These are phyloP conservation scores for Aspergillus spinulosporus DNA, from an alignment of 2,329 filamentous ascomycete genomes.

Conservation along the genomic window DNA sequence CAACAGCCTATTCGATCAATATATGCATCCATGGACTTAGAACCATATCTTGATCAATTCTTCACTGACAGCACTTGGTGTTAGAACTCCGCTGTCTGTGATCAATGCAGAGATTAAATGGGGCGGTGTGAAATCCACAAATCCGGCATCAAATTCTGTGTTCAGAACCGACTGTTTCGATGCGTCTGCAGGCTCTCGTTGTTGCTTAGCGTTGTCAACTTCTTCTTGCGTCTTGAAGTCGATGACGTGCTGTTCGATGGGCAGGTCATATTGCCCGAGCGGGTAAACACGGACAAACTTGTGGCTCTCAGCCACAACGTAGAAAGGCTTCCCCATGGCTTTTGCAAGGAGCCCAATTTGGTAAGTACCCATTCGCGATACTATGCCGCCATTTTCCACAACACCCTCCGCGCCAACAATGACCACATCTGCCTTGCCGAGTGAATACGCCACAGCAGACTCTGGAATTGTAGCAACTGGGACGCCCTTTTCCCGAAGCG, in stretches of 20 bases:
- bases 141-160: constrained; percentile 33
- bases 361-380: constrained; percentile 81
- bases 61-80: constrained; percentile 65
- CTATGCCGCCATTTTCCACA: constrained; percentile 89
- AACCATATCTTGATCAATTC: constrained; percentile 63
- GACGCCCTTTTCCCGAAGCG: constrained; percentile 71
- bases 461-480: constrained; percentile 79
- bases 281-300: constrained; percentile 92
- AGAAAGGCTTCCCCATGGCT: constrained; percentile 72
- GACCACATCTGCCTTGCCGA: constrained; percentile 71
- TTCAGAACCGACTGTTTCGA: constrained; percentile 19
- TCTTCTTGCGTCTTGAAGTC: constrained; percentile 65
- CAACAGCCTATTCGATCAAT: not conserved
- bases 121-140: constrained; percentile 57
- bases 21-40: constrained; percentile 3
- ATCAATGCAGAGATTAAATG: constrained; percentile 64
- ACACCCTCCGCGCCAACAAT: constrained; percentile 77
- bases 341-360: constrained; percentile 83
- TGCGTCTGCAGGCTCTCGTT: constrained; percentile 21
- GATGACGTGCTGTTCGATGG: constrained; percentile 74
- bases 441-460: constrained; percentile 74
- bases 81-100: constrained; percentile 64
- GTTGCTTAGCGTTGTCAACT: constrained; percentile 51
- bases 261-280: constrained; percentile 75
- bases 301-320: constrained; percentile 91